Evolutionary conservation across 345 rosid genomes (phyloP).

Genomic region (Lepidium didymum): DNA sequence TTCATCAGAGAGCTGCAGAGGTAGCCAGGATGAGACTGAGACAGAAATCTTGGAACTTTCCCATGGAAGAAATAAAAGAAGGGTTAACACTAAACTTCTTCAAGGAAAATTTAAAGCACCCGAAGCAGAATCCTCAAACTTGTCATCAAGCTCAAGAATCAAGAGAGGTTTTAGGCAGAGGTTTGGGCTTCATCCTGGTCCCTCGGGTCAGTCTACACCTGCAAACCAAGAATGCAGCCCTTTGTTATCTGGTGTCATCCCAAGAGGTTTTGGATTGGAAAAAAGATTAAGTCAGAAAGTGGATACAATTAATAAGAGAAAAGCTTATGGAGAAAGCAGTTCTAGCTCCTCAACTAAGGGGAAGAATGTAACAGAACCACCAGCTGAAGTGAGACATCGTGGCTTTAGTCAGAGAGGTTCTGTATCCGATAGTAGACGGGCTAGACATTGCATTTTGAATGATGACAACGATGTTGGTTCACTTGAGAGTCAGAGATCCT

Average conservation of each 20-base stretch:
- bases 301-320: conserved; percentile 42
- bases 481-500: conserved; percentile 49
- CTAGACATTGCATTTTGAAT: conserved; percentile 39
- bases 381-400: conserved; percentile 34
- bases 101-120: conserved; percentile 18
- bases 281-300: conserved; percentile 38
- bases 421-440: conserved; percentile 50
- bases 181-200: conserved; percentile 40
- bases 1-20: conserved; percentile 59
- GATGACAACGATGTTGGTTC: conserved; percentile 37
- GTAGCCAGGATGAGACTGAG: conserved; percentile 50
- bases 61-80: conserved; percentile 40
- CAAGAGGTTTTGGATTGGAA: conserved; percentile 45
- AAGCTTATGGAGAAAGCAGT: conserved; percentile 59
- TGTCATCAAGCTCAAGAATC: conserved; percentile 42
- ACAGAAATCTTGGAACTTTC: conserved; percentile 29
- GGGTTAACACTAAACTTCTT: conserved; percentile 27
- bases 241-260: conserved; percentile 38
- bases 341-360: conserved; percentile 62
- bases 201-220: conserved; percentile 34
- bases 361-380: conserved; percentile 42
- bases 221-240: conserved; percentile 43
- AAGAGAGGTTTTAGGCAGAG: conserved; percentile 38
- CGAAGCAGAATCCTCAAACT: conserved; percentile 46
- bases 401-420: conserved; percentile 41